Evolutionary conservation across 2,329 filamentous ascomycete species (phyloP).

Genomic region (Monilinia aucupariae): DNA sequence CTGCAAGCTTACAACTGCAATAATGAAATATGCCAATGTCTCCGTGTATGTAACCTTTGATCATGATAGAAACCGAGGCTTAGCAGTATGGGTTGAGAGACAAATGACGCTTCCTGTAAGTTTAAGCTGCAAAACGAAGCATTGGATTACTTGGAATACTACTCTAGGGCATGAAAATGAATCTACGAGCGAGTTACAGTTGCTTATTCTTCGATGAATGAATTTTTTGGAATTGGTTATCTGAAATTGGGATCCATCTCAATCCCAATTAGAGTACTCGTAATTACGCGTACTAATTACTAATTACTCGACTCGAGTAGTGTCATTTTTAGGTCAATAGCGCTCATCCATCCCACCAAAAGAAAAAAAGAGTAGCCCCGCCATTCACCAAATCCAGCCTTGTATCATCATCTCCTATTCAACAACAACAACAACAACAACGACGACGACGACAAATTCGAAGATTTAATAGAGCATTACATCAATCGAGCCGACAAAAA

Average conservation of each 20-base stretch:
- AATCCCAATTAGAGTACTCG: too few relatives aligned
- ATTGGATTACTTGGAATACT: neutral
- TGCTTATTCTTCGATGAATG: neutral
- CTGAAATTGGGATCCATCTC: too few relatives aligned
- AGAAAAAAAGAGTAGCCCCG: constrained; percentile 11
- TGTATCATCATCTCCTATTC: constrained; percentile 1
- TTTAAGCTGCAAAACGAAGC: neutral
- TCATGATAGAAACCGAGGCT: neutral
- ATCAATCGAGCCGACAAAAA: neutral
- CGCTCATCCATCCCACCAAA: neutral
- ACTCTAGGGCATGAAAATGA: neutral
- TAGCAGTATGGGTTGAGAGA: neutral
- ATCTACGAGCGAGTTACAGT: neutral
- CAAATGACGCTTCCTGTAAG: neutral
- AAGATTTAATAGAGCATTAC: neutral
- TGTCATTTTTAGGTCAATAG: neutral
- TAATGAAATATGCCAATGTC: neutral
- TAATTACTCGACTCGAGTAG: neutral
- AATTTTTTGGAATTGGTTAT: too few relatives aligned
- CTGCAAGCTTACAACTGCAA: neutral
- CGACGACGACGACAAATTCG: neutral
- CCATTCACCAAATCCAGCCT: constrained; percentile 6
- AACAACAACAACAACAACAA: neutral
- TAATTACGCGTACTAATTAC: too few relatives aligned
- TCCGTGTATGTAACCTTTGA: neutral